phyloP scores from a whole-genome alignment of 2,329 filamentous ascomycete genomes.

The Didymella segeticola region DNA sequence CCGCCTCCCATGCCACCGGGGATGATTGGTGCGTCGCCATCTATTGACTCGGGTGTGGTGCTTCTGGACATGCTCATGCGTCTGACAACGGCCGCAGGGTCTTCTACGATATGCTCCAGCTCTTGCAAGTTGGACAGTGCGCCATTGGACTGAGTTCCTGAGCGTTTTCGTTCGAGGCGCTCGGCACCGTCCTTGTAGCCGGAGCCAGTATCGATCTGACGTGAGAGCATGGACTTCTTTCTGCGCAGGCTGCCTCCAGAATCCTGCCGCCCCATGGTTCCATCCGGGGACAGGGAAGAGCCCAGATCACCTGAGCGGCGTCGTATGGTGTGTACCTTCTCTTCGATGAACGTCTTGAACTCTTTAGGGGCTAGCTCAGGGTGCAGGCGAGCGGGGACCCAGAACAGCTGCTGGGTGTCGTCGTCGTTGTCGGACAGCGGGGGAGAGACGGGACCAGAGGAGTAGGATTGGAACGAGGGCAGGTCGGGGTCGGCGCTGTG shows the following conservation, averaged over 20 bases:
- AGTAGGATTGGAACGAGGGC: conserved; percentile 68
- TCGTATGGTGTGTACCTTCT: conserved; percentile 87
- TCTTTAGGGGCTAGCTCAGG: conserved; percentile 94
- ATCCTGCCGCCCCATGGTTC: conserved; percentile 59
- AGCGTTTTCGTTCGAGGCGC: conserved; percentile 75
- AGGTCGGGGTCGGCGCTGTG: conserved; percentile 74
- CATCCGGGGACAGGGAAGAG: conserved; percentile 65
- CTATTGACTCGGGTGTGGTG: conserved; percentile 54
- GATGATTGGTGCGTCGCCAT: conserved; percentile 79
- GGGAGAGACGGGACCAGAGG: conserved; percentile 72
- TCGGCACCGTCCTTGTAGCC: conserved; percentile 87
- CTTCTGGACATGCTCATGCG: conserved; percentile 66
- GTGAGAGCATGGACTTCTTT: conserved; percentile 95
- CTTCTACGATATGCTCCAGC: conserved; percentile 82
- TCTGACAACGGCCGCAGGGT: conserved; percentile 74
- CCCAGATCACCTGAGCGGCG: conserved; percentile 75
- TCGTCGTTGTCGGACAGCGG: conserved; percentile 81
- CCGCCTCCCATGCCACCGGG: conserved; percentile 77
- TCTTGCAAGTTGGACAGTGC: conserved; percentile 65
- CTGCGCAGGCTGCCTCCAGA: conserved; percentile 71
- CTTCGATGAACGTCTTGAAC: conserved; percentile 96
- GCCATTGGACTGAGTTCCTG: conserved; percentile 59
- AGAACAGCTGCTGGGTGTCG: conserved; percentile 87
- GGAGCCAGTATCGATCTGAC: conserved; percentile 80
- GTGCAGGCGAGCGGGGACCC: conserved; percentile 94